These are phyloP conservation scores for Aspergillus aculeatus DNA, from an alignment of 2,329 filamentous ascomycete species.

Conservation along the genomic window DNA sequence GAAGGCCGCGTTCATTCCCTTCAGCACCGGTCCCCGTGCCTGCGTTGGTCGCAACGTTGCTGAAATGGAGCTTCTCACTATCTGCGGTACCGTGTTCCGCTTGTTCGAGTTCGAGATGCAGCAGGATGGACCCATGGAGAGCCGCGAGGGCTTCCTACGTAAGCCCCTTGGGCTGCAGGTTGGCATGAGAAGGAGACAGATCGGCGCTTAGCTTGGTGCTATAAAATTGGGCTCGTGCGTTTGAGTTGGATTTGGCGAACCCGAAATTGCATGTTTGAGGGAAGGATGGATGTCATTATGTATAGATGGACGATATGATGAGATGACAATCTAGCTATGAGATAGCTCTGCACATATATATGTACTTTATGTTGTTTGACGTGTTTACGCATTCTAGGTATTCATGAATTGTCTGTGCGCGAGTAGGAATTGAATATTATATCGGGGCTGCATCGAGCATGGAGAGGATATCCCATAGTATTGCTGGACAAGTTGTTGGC, in stretches of 20 bases:
- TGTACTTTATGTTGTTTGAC: not conserved
- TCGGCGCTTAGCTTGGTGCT: not conserved
- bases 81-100: slow-evolving; percentile 65
- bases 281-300: not conserved
- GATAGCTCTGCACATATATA: not conserved
- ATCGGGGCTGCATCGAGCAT: too few relatives aligned
- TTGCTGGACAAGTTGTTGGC: too few relatives aligned
- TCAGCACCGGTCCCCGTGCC: slow-evolving; percentile 67
- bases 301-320: not conserved
- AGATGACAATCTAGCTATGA: not conserved
- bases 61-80: slow-evolving; percentile 84
- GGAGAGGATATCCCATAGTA: too few relatives aligned
- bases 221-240: not conserved
- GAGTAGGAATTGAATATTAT: too few relatives aligned
- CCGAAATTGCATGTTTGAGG: not conserved
- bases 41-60: slow-evolving; percentile 82
- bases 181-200: slow-evolving; percentile 49
- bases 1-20: slow-evolving; percentile 73
- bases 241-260: not conserved
- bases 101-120: slow-evolving; percentile 60
- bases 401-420: too few relatives aligned
- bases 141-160: slow-evolving; percentile 75
- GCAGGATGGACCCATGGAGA: slow-evolving; percentile 67
- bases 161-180: slow-evolving; percentile 72
- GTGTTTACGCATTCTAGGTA: too few relatives aligned